Conservation (phyloP, 2,329 filamentous ascomycete species). For the Stemphylium beticola region DNA sequence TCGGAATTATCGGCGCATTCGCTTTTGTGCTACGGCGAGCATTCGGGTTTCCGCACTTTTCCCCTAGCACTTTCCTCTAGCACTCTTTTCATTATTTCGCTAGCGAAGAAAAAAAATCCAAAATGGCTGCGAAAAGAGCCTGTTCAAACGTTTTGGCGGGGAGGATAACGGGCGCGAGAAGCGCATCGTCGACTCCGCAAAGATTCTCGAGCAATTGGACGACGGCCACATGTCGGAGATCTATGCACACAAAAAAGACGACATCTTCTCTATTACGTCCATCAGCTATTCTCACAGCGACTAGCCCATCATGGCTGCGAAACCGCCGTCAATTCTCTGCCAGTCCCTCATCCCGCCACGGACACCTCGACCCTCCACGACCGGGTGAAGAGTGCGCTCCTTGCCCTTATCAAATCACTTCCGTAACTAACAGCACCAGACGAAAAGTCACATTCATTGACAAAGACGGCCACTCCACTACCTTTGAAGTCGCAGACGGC, state of each 20-base stretch:
- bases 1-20: constrained; percentile 18
- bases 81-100: not conserved
- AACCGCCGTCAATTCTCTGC: constrained; percentile 66
- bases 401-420: not conserved
- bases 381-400: constrained; percentile 83
- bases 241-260: not conserved
- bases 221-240: not conserved
- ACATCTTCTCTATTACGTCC: not conserved
- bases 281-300: constrained; percentile 1
- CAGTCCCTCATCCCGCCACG: constrained; percentile 68
- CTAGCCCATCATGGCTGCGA: constrained; percentile 4
- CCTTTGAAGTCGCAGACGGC: constrained; percentile 80
- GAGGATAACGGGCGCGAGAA: constrained; percentile 12
- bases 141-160: constrained; percentile 13
- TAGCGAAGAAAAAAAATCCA: not conserved
- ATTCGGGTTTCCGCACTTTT: constrained; percentile 4
- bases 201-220: constrained; percentile 31
- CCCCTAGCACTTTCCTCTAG: not conserved
- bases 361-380: constrained; percentile 82
- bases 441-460: constrained; percentile 91
- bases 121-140: constrained; percentile 23
- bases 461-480: constrained; percentile 79
- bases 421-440: constrained; percentile 54
- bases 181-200: constrained; percentile 13
- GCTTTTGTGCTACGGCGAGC: constrained; percentile 6